Evolutionary conservation across 345 rosid species (phyloP), one percentile per base, ranked within the genome.

Genomic region (Citrus glauca): DNA sequence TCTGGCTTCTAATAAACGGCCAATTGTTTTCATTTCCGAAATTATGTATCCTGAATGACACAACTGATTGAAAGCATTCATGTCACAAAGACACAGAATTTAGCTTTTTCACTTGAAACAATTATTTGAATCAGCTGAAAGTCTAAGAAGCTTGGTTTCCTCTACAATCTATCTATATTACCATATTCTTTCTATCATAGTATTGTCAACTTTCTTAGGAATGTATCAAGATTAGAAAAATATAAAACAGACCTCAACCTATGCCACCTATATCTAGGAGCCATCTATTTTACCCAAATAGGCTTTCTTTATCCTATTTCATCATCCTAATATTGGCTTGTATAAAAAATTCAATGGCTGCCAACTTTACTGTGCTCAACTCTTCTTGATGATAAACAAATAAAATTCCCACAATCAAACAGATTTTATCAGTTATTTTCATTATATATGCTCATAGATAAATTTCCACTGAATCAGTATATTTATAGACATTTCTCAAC

Each of bases 201-300:
- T 50, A 65, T 19, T 8, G 45, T 22, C 5, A 33, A 16, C 11
- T 17, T 60, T 77, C 22, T 35, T 9, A 20, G 10, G 24, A 38
- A 64, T 16, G n/a, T 64, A 64, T 50, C 42, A 63, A 6, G 57
- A 71, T 53, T 28, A 72, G 59, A 63, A 71, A 42, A 72, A 57
- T 13, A 7, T 17, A 61, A 25, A 32, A 20, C 10, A 40, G 37
- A 30, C 27, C 71, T 78, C 50, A 19, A 22, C n/a, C 19, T n/a
- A 28, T 1, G 30, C 40, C 2, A 78, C 24, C 9, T 5, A 33
- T 37, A 20, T 24, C 50, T 42, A 50, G 16, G 22, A 66, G 42
- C 69, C 78, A 27, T 61, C 64, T 20, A 25, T 20, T 61, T 73
- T 73, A 24, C 73, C 78, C 9, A 56, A 35, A 66, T 33, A 32